phyloP scores from a whole-genome alignment of 2,329 filamentous ascomycete species.

The Cercospora brassicicola region DNA sequence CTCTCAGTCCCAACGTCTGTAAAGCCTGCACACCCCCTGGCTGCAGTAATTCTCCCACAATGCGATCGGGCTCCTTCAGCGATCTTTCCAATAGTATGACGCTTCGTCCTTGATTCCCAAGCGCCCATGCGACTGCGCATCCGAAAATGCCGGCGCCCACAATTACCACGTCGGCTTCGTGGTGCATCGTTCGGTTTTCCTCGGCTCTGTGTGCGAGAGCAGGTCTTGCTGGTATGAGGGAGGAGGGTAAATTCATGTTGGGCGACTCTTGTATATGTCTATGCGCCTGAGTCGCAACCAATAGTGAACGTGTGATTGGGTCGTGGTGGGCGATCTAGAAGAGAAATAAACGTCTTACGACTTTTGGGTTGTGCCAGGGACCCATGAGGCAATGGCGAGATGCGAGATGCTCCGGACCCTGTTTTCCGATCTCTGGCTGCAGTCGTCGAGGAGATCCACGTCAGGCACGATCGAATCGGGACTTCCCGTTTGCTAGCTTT shows the following conservation, averaged over 20 bases:
- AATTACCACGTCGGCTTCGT: constrained; percentile 79
- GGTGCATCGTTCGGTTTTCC: constrained; percentile 54
- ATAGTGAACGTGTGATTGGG: neutral
- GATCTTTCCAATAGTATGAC: constrained; percentile 86
- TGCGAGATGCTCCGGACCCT: neutral
- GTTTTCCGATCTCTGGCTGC: neutral
- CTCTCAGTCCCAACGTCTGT: constrained; percentile 72
- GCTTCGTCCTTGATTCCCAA: constrained; percentile 85
- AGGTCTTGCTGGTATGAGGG: constrained; percentile 14
- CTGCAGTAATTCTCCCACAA: constrained; percentile 92
- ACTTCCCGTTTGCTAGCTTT: neutral
- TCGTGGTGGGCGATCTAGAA: neutral
- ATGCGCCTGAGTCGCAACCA: constrained; percentile 3
- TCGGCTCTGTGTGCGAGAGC: constrained; percentile 25
- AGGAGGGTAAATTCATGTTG: constrained; percentile 12
- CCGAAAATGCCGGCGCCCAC: constrained; percentile 90
- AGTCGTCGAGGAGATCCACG: neutral
- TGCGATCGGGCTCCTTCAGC: constrained; percentile 89
- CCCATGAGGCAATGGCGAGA: constrained; percentile 6
- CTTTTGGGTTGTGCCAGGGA: neutral
- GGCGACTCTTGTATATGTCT: constrained; percentile 9
- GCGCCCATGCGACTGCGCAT: constrained; percentile 77
- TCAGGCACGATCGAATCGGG: constrained; percentile 1
- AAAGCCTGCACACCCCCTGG: constrained; percentile 84
- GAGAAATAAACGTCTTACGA: constrained; percentile 5